Percentiles rank a stretch among this genome's conserved stretches.
phyloP scores from a whole-genome alignment of 768 basidiomycete genomes.

The Auricularia cornea region DNA sequence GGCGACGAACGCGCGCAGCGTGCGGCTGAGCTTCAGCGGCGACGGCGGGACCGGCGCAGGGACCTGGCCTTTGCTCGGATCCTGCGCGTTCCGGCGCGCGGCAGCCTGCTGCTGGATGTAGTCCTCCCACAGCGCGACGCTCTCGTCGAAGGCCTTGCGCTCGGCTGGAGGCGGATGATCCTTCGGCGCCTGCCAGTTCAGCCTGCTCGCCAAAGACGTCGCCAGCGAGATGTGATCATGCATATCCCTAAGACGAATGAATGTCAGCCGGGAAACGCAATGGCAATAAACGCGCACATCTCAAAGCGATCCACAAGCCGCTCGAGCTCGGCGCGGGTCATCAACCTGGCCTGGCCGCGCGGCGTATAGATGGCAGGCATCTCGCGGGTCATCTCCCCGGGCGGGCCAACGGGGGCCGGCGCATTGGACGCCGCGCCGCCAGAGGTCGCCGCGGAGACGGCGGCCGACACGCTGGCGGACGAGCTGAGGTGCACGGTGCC shows the following conservation, averaged over 20 bases:
- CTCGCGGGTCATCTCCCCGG: slow-evolving; percentile 9
- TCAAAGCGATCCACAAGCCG: slow-evolving; percentile 47
- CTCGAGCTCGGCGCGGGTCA: slow-evolving; percentile 59
- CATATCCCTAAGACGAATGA: slow-evolving; percentile 46
- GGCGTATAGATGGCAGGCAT: not conserved
- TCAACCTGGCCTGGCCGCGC: slow-evolving; percentile 14
- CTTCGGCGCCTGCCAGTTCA: slow-evolving; percentile 39
- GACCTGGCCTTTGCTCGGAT: not conserved
- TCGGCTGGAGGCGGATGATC: slow-evolving; percentile 34
- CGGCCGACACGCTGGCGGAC: not conserved
- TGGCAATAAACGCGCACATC: slow-evolving; percentile 34
- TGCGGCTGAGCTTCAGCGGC: slow-evolving; percentile 38
- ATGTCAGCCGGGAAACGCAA: not conserved
- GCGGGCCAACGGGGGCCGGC: not conserved
- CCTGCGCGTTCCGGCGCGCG: slow-evolving; percentile 4
- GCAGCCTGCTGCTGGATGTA: slow-evolving; percentile 30
- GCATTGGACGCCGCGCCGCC: not conserved
- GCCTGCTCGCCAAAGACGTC: slow-evolving; percentile 37
- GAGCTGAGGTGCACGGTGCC: not conserved
- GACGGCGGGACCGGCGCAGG: slow-evolving; percentile 8
- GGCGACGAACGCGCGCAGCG: slow-evolving; percentile 46
- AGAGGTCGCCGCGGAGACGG: not conserved
- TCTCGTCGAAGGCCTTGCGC: slow-evolving; percentile 47
- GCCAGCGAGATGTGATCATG: slow-evolving; percentile 45
- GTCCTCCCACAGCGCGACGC: slow-evolving; percentile 49